Conservation (phyloP, 2,329 filamentous ascomycete species). For the Verticillium longisporum region DNA sequence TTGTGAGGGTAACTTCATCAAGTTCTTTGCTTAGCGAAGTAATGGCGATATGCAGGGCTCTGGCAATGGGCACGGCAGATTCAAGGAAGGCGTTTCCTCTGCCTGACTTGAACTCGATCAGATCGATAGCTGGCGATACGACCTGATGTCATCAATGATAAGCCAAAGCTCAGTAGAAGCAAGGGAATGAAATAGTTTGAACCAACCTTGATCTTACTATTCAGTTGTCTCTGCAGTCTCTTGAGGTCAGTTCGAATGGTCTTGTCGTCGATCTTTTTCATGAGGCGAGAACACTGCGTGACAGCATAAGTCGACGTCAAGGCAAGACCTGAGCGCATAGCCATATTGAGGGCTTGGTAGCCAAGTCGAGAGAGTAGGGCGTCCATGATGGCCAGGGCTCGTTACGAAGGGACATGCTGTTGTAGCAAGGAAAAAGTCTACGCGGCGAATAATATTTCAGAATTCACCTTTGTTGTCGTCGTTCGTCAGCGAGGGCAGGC, state of each 20-base stretch:
- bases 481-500: background rate
- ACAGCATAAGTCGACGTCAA: constrained; percentile 84
- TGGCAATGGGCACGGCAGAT: constrained; percentile 76
- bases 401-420: background rate
- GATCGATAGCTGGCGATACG: constrained; percentile 82
- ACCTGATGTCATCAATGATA: constrained; percentile 45
- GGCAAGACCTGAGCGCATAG: constrained; percentile 78
- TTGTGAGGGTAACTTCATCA: constrained; percentile 57
- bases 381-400: constrained; percentile 55
- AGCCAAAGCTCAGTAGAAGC: background rate
- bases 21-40: constrained; percentile 70
- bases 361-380: constrained; percentile 46
- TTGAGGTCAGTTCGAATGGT: constrained; percentile 61
- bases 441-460: background rate
- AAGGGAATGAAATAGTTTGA: background rate
- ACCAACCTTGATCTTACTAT: constrained; percentile 75
- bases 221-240: constrained; percentile 63
- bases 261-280: constrained; percentile 66
- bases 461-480: background rate
- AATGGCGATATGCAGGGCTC: constrained; percentile 76
- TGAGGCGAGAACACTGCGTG: constrained; percentile 68
- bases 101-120: constrained; percentile 77
- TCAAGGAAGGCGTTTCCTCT: constrained; percentile 60
- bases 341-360: constrained; percentile 81
- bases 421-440: background rate